Evolutionary conservation across 164 flowering plant species (phyloP), one percentile per base, ranked within the genome.

Genomic region (Magnolia changhungtana): DNA sequence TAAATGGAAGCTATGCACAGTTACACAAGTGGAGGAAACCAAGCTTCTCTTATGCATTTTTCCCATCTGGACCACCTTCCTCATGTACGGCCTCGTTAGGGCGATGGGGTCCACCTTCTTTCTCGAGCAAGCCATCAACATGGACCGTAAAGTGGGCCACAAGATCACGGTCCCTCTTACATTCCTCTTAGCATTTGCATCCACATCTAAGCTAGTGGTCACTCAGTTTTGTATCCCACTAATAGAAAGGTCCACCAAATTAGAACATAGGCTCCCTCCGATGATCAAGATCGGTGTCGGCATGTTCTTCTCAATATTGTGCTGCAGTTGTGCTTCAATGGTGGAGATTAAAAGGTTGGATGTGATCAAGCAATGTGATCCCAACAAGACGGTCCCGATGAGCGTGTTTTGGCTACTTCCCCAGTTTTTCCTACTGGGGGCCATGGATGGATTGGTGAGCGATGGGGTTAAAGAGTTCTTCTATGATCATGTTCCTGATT

Each of bases 21-120:
- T 78, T 7, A 76, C 77, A 13, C 72, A 82, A 75, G 85, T 81
- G 3, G 76, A 83, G 67, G 76, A 80, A 77, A 74, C 81, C 13
- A 76, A 81, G 69, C 67, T 78, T 61, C 72, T 74, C 18, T 16
- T 82, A 13, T 74, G 78, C 13, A 77, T 79, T 82, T 19, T 80
- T 63, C 84, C 82, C 1, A 77, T 79, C 66, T 80, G 84, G 84
- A 49, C 24, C 49, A 73, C 82, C 72, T 82, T 77, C 74, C 71
- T 82, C 20, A 21, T 74, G 8, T 80, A 68, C 55, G 82, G 78
- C 31, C 63, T 79, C 19, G 82, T 80, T 20, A 66, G 50, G 37
- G 63, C 80, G 13, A 31, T 74, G 29, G 78, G 76, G 71, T 51
- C 21, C 76, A 77, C 80, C n/a, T 82, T 71, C 50, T 82, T 82